Percentiles rank a stretch among this genome's conserved stretches.
Evolutionary conservation across 176 grass and related monocot genomes (phyloP).

Genomic region (Tillandsia fasciculata): DNA sequence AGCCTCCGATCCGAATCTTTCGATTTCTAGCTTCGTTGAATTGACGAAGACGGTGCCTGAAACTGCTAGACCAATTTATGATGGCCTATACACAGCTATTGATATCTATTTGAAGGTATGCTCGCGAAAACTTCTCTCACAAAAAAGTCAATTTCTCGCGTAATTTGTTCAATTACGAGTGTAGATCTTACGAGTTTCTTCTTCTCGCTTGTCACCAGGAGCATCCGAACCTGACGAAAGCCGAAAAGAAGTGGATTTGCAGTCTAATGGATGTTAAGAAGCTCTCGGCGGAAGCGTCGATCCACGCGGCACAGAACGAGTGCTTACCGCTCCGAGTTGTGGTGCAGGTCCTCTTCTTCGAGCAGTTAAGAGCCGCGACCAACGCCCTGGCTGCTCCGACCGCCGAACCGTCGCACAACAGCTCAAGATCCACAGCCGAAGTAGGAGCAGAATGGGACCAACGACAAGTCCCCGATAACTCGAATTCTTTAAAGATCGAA

Average conservation of each 20-base stretch:
- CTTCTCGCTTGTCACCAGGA: slow-evolving; percentile 30
- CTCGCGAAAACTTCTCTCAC: neutral
- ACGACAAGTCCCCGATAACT: slow-evolving; percentile 32
- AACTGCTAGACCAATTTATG: slow-evolving; percentile 58
- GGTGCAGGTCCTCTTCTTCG: slow-evolving; percentile 96
- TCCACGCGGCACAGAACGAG: slow-evolving; percentile 87
- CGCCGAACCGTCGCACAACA: slow-evolving; percentile 8
- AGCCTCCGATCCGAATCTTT: slow-evolving; percentile 63
- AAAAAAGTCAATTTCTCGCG: neutral
- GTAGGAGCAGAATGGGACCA: slow-evolving; percentile 27
- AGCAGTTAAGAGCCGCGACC: slow-evolving; percentile 46
- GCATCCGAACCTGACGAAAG: slow-evolving; percentile 60
- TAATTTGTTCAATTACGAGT: neutral
- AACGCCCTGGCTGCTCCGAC: neutral
- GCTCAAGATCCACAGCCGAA: slow-evolving; percentile 18
- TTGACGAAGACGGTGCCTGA: slow-evolving; percentile 68
- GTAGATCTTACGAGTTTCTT: neutral
- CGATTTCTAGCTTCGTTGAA: slow-evolving; percentile 60
- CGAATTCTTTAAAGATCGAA: slow-evolving; percentile 40
- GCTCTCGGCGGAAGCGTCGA: slow-evolving; percentile 63
- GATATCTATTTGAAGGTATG: slow-evolving; percentile 96
- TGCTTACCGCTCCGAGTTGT: slow-evolving; percentile 76
- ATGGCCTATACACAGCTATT: slow-evolving; percentile 69
- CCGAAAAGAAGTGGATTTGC: slow-evolving; percentile 75
- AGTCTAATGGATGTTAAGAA: slow-evolving; percentile 78